Conservation (phyloP, 345 rosid species). For the Ailanthus altissimus region DNA sequence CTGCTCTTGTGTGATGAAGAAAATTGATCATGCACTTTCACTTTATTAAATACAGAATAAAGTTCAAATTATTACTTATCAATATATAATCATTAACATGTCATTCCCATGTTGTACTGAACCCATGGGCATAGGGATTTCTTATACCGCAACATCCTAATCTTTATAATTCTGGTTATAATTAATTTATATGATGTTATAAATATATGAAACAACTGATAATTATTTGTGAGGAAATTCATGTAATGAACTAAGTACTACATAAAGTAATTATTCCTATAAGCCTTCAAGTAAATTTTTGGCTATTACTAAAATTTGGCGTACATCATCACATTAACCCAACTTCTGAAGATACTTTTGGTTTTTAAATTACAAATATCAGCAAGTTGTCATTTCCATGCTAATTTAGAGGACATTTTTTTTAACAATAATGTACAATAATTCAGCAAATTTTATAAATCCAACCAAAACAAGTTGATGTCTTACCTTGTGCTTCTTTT, state of each 20-base stretch:
- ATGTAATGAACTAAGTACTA: background rate
- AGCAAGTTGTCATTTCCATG: background rate
- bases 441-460: background rate
- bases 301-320: background rate
- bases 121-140: too few species aligned
- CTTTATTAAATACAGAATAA: too few species aligned
- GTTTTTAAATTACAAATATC: background rate
- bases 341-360: background rate
- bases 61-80: too few species aligned
- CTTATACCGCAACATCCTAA: too few species aligned
- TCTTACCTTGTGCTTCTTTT: slow-evolving; percentile 81
- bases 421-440: background rate
- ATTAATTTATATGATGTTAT: too few species aligned
- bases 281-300: background rate
- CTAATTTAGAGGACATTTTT: too few species aligned
- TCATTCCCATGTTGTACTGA: too few species aligned
- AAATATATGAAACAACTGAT: background rate
- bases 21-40: too few species aligned
- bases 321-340: background rate
- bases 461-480: background rate
- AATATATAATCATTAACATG: too few species aligned
- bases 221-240: background rate
- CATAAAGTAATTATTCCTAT: slow-evolving; percentile 2
- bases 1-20: too few species aligned
- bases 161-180: too few species aligned